phyloP scores from a whole-genome alignment of 129 eudicot species.

The carrot (Daucus carota) region DH1_v3.0 NC_030382.2:47245001-47245500 shows the following conservation, averaged over 20 bases:
- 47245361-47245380: background rate
- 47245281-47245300: background rate
- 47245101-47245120: too few relatives aligned
- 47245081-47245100: too few relatives aligned
- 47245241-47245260: background rate
- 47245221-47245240: background rate
- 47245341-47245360: background rate
- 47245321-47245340: background rate
- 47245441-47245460: background rate
- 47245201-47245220: too few relatives aligned
- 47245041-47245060: too few relatives aligned
- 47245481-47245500: background rate
- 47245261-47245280: background rate
- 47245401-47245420: constrained; percentile 6
- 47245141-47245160: too few relatives aligned
- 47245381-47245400: background rate
- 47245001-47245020: too few relatives aligned
- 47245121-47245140: too few relatives aligned
- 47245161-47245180: too few relatives aligned
- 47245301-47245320: background rate
- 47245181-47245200: too few relatives aligned
- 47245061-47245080: too few relatives aligned
- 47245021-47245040: too few relatives aligned
- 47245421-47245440: background rate
- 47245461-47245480: constrained; percentile 7